Evolutionary conservation across 2,329 filamentous ascomycete species (phyloP).

Genomic region (Diaporthe longicolla): DNA sequence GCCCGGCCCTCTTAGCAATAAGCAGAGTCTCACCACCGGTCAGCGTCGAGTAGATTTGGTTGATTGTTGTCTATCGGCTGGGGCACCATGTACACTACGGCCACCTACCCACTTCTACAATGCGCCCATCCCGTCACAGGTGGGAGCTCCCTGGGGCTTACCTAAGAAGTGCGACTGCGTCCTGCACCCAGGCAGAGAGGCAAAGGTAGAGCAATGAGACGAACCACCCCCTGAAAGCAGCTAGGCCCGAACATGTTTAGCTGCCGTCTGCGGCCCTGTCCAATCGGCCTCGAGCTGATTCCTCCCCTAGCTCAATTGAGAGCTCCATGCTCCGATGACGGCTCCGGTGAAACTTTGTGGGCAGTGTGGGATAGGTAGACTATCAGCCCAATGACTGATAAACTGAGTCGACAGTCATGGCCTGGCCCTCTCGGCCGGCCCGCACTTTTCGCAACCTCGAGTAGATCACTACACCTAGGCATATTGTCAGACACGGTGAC

Average conservation of each 20-base stretch:
- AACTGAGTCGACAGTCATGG: background rate
- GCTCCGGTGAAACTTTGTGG: slow-evolving; percentile 29
- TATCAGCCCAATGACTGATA: slow-evolving; percentile 23
- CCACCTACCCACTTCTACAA: slow-evolving; percentile 3
- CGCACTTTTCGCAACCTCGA: slow-evolving; percentile 20
- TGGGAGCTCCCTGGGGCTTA: slow-evolving; percentile 29
- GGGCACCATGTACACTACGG: too few species aligned
- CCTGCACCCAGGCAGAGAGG: background rate
- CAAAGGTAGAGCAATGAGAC: background rate
- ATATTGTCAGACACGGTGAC: slow-evolving; percentile 6
- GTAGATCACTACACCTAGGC: background rate
- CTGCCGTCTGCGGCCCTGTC: slow-evolving; percentile 9
- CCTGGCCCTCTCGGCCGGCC: background rate
- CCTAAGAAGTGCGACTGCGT: slow-evolving; percentile 28
- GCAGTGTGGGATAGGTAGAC: background rate
- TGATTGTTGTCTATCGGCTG: slow-evolving; percentile 15
- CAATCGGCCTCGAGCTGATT: slow-evolving; percentile 28
- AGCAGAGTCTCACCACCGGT: slow-evolving; percentile 16
- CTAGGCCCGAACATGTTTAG: slow-evolving; percentile 29
- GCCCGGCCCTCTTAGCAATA: background rate
- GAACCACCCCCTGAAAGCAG: slow-evolving; percentile 8
- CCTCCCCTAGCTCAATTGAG: slow-evolving; percentile 25
- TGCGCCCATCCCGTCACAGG: background rate
- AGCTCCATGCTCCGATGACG: slow-evolving; percentile 24
- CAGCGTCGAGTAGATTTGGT: slow-evolving; percentile 11